Base-by-base conservation (phyloP, 352 stramenopile species). In the Pythium phragmiticola region DNA sequence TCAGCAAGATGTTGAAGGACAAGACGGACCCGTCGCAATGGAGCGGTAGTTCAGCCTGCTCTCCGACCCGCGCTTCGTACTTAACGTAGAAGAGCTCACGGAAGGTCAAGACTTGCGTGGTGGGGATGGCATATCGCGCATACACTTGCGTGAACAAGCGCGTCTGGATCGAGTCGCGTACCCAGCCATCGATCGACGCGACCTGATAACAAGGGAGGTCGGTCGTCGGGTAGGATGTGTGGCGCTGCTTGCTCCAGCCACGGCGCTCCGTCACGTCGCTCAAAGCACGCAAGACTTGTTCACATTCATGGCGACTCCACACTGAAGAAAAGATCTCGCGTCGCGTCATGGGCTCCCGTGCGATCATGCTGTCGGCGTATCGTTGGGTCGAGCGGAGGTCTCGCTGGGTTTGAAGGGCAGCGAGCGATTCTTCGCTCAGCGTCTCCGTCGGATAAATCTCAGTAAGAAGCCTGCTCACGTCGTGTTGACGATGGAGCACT, bases 1-100 rank as follows among this genome's bases (percentile, higher is more conserved):
- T 97, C 8, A 98, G 73, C 51, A 98, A 55, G 19, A 98, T 69
- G 55, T 97, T 97, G 68, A 98, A 98, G n/a, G 92, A 98, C n/a
- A 98, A 64, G 5, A 97, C 77, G 8, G 92, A 98, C 28, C 93
- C 94, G 68, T 98, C 93, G 19, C 92, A 90, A 66, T 98, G 94
- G 59, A 96, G 74, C 43, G 89, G 81, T 8, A 98, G 75, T 53
- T 88, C 79, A 0, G 80, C 83, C 45, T 88, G 80, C 56, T 89
- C 84, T 11, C 74, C 77, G 0, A 50, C 52, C 2, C 69, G 70
- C 2, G 83, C 86, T 58, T 94, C 84, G 61, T 96, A 96, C 52
- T 92, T 92, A 60, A 96, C 88, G 58, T 84, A 94, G 58, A 96
- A 96, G 21, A 96, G 73, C 51, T 96, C 88, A 28, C 86, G 85